Conservation (phyloP, 768 basidiomycete genomes). For the Mycena kentingensis region DNA sequence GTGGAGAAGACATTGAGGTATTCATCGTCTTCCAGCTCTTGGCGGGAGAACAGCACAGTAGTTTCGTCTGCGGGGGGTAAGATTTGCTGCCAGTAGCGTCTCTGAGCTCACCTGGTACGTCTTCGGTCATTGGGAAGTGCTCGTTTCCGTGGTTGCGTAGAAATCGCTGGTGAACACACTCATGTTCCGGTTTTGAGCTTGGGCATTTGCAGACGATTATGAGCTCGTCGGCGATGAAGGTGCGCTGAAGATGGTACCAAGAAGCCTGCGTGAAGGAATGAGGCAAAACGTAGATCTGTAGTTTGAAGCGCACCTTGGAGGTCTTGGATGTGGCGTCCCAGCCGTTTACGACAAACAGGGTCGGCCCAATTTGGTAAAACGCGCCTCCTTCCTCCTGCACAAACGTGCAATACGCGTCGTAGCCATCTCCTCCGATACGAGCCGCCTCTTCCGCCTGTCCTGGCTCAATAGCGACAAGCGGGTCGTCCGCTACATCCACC, state of each 20-base stretch:
- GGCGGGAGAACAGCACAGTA: background rate
- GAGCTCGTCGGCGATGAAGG: background rate
- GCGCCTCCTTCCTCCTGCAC: background rate
- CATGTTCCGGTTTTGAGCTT: background rate
- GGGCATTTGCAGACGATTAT: slow-evolving; percentile 5
- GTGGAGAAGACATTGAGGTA: background rate
- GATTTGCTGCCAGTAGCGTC: no score
- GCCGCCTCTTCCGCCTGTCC: background rate
- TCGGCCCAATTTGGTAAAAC: background rate
- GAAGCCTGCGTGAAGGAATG: background rate
- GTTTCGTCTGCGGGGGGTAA: no score
- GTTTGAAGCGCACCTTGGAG: background rate
- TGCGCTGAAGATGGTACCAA: slow-evolving; percentile 9
- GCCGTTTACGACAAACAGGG: slow-evolving; percentile 8
- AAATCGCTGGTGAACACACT: background rate
- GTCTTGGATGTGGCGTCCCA: background rate
- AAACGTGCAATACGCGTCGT: background rate
- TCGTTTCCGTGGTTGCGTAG: background rate
- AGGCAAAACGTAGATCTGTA: background rate
- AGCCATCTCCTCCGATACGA: background rate
- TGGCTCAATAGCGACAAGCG: background rate
- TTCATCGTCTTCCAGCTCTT: background rate
- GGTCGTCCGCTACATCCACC: background rate
- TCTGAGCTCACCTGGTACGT: background rate
- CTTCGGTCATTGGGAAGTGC: background rate